Evolutionary conservation across 371 early-diverging fungal genomes (phyloP), one percentile per base, ranked within the genome.

Genomic region (Zopfochytrium polystomum): DNA sequence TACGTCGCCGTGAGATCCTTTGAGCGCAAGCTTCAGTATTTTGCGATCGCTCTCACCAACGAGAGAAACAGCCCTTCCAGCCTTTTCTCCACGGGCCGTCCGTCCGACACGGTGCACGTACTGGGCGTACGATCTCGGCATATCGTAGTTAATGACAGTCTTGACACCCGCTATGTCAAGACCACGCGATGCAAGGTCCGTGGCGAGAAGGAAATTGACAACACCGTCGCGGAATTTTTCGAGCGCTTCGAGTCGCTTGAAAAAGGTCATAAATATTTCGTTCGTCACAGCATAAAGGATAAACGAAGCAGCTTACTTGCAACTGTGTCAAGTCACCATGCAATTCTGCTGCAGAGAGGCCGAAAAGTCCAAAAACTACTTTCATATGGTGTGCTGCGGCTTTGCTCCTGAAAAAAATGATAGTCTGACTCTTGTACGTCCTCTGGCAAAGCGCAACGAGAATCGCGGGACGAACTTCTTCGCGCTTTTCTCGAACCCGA

Each of bases 161-260:
- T 95, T 89, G 55, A 99, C 90, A 31, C 98, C 99, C 68, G 92
- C 87, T 65, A 99, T 97, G 80, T 99, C 99, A 38, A 99, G 81
- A 75, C 99, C 99, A 76, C 99, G 87, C 5, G 97, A 91, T n/a
- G 99, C 99, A 33, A 99, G 80, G 84, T 99, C 99, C 0, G 99
- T 99, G 18, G 98, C 97, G 69, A 99, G 81, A 68, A 96, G 81
- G 72, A 83, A 94, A 64, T 90, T 92, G 15, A 88, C 91, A 63
- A 87, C 83, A 23, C 80, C 77, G 63, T 90, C 90, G 53, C 96
- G 86, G 83, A 99, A 99, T 52, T 81, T 72, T 65, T 92, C 91
- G 29, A 99, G 77, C 9, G 99, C 86, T 64, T 90, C 90, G 33
- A 96, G 68, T 63, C 98, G 90, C 71, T 90, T 42, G 13, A 46